phyloP scores from a whole-genome alignment of 2,329 filamentous ascomycete species.

The Fusarium equiseti region DNA sequence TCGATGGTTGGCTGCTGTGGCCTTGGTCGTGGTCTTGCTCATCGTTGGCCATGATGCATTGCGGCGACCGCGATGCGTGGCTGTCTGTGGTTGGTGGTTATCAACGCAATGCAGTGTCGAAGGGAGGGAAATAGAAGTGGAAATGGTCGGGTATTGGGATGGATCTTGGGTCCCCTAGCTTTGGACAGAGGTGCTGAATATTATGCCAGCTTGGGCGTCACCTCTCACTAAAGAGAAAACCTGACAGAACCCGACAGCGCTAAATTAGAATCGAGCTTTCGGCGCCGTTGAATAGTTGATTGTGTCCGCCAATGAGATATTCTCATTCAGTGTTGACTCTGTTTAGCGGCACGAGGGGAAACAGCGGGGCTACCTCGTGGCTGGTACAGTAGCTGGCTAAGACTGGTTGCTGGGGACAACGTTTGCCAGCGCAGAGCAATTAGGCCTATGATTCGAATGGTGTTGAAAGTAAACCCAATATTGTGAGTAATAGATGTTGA shows the following conservation, averaged over 20 bases:
- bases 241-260: slow-evolving; percentile 23
- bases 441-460: background rate
- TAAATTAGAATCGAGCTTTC: slow-evolving; percentile 10
- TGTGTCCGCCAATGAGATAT: background rate
- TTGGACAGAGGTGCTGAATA: slow-evolving; percentile 15
- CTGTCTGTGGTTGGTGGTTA: slow-evolving; percentile 19
- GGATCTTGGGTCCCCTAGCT: slow-evolving; percentile 6
- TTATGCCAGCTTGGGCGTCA: slow-evolving; percentile 25
- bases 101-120: slow-evolving; percentile 17
- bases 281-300: slow-evolving; percentile 1
- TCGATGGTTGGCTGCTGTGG: slow-evolving; percentile 27
- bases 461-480: background rate
- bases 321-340: background rate
- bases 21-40: slow-evolving; percentile 43
- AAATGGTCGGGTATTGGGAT: slow-evolving; percentile 31
- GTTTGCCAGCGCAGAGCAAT: slow-evolving; percentile 2
- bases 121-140: slow-evolving; percentile 25
- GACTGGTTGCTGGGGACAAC: slow-evolving; percentile 39
- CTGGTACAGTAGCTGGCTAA: slow-evolving; percentile 1
- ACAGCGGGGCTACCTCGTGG: slow-evolving; percentile 33
- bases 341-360: slow-evolving; percentile 30
- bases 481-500: background rate
- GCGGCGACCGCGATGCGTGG: slow-evolving; percentile 37
- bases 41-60: slow-evolving; percentile 56
- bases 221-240: slow-evolving; percentile 35